phyloP scores from a whole-genome alignment of 306 rosid species.

The Trifolium dubium region DNA sequence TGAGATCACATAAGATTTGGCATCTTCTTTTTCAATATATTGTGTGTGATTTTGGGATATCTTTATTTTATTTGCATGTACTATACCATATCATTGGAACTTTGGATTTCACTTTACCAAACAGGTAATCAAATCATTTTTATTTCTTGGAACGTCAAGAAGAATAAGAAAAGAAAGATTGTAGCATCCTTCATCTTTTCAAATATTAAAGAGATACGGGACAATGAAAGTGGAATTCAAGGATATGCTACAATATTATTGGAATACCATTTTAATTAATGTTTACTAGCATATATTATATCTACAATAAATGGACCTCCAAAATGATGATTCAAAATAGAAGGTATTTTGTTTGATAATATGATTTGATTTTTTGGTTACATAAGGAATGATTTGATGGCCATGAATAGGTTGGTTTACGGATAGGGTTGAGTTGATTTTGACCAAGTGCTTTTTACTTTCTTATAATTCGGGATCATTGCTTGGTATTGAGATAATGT shows the following conservation, averaged over 20 bases:
- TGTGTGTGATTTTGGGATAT: conserved; percentile 61
- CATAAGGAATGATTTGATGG: no score
- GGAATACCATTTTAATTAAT: conserved; percentile 30
- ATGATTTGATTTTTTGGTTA: no score
- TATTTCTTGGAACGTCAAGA: conserved; percentile 37
- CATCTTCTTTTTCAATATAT: conserved; percentile 49
- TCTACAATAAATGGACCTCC: not conserved
- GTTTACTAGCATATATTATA: conserved; percentile 15
- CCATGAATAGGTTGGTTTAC: no score
- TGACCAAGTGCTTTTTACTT: no score
- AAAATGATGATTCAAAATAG: conserved; percentile 28
- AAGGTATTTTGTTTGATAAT: conserved; percentile 11
- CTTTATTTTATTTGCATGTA: conserved; percentile 55
- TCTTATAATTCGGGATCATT: no score
- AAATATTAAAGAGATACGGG: conserved; percentile 41
- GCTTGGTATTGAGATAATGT: no score
- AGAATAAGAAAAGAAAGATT: conserved; percentile 30
- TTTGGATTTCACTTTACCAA: conserved; percentile 69
- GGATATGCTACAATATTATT: conserved; percentile 49
- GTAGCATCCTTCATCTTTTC: conserved; percentile 52
- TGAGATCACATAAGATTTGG: conserved; percentile 56
- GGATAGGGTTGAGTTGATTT: no score
- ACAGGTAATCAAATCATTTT: conserved; percentile 44
- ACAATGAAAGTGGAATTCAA: conserved; percentile 41
- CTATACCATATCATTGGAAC: conserved; percentile 49